These are phyloP conservation scores for Mycena galopus DNA, from an alignment of 768 basidiomycete species.

Conservation along the genomic window DNA sequence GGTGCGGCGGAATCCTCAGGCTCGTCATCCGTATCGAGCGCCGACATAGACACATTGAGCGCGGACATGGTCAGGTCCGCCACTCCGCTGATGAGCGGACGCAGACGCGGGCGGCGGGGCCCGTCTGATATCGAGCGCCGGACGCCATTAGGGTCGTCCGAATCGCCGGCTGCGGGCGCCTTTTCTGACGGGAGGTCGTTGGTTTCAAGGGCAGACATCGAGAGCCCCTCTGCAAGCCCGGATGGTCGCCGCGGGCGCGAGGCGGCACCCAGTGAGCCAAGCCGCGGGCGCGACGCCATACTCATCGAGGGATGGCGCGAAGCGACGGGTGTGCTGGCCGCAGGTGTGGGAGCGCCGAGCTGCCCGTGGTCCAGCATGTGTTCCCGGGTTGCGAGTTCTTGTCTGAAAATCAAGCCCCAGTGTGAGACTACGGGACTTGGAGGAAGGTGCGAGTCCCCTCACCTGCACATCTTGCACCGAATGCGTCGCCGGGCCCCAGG, in stretches of 20 bases:
- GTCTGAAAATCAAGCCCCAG: slow-evolving; percentile 54
- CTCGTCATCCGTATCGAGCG: slow-evolving; percentile 64
- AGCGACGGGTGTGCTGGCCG: slow-evolving; percentile 58
- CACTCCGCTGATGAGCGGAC: slow-evolving; percentile 39
- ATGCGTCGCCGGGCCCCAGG: slow-evolving; percentile 72
- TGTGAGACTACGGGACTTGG: not conserved
- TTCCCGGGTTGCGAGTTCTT: slow-evolving; percentile 89
- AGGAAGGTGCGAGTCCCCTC: slow-evolving; percentile 31
- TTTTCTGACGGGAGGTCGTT: slow-evolving; percentile 36
- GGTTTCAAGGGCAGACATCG: slow-evolving; percentile 56
- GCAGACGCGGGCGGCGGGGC: slow-evolving; percentile 34
- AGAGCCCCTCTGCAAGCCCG: slow-evolving; percentile 48
- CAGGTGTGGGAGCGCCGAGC: slow-evolving; percentile 76
- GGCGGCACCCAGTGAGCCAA: slow-evolving; percentile 34
- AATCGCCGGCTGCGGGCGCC: slow-evolving; percentile 19
- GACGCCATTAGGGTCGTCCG: not conserved
- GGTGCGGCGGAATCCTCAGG: too few relatives aligned
- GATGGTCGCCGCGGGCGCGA: slow-evolving; percentile 51
- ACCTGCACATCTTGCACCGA: slow-evolving; percentile 94
- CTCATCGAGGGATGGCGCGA: slow-evolving; percentile 54
- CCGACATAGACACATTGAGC: slow-evolving; percentile 67
- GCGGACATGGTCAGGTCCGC: slow-evolving; percentile 39
- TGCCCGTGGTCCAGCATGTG: slow-evolving; percentile 95
- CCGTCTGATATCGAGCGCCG: slow-evolving; percentile 26
- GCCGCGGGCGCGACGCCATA: slow-evolving; percentile 39